phyloP scores from a whole-genome alignment of 176 grass and related monocot genomes.

The Chloris gayana region DNA sequence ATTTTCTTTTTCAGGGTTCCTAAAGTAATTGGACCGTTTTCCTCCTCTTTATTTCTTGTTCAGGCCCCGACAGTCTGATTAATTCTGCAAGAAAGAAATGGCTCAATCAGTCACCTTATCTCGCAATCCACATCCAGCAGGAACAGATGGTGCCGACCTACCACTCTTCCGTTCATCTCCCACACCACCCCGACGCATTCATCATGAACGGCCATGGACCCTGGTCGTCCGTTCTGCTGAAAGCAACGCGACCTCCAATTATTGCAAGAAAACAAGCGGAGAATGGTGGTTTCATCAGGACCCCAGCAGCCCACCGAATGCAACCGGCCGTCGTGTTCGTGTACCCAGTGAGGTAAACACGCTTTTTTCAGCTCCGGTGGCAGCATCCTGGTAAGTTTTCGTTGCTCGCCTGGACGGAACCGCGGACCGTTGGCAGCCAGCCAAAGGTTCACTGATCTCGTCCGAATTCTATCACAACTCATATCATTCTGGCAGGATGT shows the following conservation, averaged over 20 bases:
- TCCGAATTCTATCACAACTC: background rate
- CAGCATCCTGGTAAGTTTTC: background rate
- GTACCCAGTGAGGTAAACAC: background rate
- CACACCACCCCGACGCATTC: background rate
- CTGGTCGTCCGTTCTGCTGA: background rate
- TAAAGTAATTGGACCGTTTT: too few species aligned
- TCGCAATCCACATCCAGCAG: background rate
- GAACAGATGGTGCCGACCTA: background rate
- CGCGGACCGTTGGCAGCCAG: background rate
- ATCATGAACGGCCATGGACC: background rate
- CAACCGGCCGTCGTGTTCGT: background rate
- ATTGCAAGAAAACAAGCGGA: slow-evolving; percentile 6
- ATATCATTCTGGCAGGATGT: background rate
- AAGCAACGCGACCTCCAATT: background rate
- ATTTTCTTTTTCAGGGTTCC: background rate
- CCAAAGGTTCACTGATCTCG: background rate
- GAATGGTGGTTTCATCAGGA: background rate
- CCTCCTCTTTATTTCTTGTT: background rate
- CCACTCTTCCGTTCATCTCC: background rate
- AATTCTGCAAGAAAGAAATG: background rate
- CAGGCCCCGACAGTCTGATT: background rate
- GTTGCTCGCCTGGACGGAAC: background rate
- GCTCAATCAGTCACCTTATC: background rate
- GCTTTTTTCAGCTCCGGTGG: background rate
- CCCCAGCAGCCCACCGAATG: slow-evolving; percentile 3